Evolutionary conservation across 2,329 filamentous ascomycete species (phyloP).

Genomic region (Penicillium sp.): DNA sequence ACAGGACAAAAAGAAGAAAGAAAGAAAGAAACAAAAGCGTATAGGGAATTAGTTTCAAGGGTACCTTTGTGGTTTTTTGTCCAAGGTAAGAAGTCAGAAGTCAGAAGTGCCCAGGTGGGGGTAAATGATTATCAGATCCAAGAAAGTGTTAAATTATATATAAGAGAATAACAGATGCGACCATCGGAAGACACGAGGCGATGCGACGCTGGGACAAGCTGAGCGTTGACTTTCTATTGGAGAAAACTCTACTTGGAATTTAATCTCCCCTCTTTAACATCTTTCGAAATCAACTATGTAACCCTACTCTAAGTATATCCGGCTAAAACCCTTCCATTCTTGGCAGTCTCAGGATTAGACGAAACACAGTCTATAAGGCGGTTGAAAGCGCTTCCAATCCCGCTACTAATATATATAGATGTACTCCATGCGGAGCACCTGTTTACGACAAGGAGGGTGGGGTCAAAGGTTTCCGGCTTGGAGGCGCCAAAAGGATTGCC

Average conservation of each 20-base stretch:
- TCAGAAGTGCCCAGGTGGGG: conserved; percentile 4
- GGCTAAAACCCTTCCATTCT: conserved; percentile 13
- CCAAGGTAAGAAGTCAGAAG: background rate
- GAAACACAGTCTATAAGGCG: conserved; percentile 8
- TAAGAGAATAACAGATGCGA: conserved; percentile 30
- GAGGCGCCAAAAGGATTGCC: conserved; percentile 7
- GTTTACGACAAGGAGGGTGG: conserved; percentile 9
- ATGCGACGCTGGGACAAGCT: conserved; percentile 33
- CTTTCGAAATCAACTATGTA: conserved; percentile 19
- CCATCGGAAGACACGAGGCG: conserved; percentile 34
- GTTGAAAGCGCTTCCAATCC: conserved; percentile 2
- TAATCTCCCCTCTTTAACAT: background rate
- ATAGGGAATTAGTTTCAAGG: background rate
- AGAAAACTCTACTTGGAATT: conserved; percentile 1
- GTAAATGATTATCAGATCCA: background rate
- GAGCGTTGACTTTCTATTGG: conserved; percentile 4
- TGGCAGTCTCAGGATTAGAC: conserved; percentile 4
- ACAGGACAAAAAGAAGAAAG: background rate
- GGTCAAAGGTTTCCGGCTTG: conserved; percentile 2
- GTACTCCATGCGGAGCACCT: too few relatives aligned
- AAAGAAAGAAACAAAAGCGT: background rate
- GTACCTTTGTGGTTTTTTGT: conserved; percentile 3
- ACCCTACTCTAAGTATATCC: conserved; percentile 15
- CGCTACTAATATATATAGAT: background rate
- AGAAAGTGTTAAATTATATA: background rate